Percentiles rank a stretch among this genome's conserved stretches.
Conservation (phyloP, 2,329 filamentous ascomycete species). For the Colletotrichum lupini region DNA sequence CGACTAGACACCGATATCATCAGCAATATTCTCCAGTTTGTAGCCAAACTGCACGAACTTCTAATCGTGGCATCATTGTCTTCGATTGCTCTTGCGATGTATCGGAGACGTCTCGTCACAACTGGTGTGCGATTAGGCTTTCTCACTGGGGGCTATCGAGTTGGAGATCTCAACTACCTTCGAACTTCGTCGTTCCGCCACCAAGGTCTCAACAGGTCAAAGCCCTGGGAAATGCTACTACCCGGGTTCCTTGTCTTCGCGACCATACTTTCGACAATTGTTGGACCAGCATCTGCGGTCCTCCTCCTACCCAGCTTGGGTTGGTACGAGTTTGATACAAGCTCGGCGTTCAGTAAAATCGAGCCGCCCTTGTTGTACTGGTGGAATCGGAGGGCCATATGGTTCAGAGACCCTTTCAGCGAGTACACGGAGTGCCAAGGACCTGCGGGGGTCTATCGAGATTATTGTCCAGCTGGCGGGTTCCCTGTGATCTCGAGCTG, state of each 20-base stretch:
- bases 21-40: slow-evolving; percentile 23
- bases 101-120: slow-evolving; percentile 8
- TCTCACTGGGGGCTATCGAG: slow-evolving; percentile 25
- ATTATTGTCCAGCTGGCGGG: background rate
- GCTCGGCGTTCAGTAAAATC: background rate
- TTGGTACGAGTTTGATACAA: background rate
- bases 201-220: background rate
- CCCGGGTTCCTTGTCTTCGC: slow-evolving; percentile 9
- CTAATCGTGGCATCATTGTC: slow-evolving; percentile 23
- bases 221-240: background rate
- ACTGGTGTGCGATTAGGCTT: slow-evolving; percentile 23
- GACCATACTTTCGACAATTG: slow-evolving; percentile 5
- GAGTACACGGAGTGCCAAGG: background rate
- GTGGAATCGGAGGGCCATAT: background rate
- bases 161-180: slow-evolving; percentile 30
- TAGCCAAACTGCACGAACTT: slow-evolving; percentile 23
- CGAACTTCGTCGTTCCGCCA: background rate
- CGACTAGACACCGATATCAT: slow-evolving; percentile 5
- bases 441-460: background rate
- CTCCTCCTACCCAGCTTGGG: slow-evolving; percentile 19
- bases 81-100: slow-evolving; percentile 15
- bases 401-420: background rate
- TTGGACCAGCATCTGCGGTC: slow-evolving; percentile 23
- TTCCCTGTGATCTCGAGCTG: slow-evolving; percentile 1
- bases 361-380: background rate